Percentiles rank a stretch among this genome's conserved stretches.
Evolutionary conservation across 1,284 basidiomycete species (phyloP).

Genomic region (Trichosporon coremiiforme): DNA sequence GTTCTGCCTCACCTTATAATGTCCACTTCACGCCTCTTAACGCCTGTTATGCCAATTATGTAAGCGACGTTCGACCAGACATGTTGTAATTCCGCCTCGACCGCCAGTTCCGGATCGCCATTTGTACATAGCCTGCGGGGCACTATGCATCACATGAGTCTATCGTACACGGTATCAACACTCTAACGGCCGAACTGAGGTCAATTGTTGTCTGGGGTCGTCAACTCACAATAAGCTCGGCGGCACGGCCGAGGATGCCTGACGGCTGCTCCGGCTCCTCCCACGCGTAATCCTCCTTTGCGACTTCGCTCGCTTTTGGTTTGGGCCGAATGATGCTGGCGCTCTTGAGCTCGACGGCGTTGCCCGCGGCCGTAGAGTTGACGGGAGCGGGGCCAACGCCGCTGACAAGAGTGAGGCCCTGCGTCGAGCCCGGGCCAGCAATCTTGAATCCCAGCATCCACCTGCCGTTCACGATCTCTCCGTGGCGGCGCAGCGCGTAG

Average conservation of each 20-base stretch:
- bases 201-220: background rate
- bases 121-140: constrained; percentile 23
- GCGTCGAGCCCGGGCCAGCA: constrained; percentile 34
- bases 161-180: constrained; percentile 26
- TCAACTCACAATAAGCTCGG: constrained; percentile 34
- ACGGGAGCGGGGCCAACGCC: constrained; percentile 18
- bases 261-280: constrained; percentile 43
- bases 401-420: constrained; percentile 36
- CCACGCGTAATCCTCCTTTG: constrained; percentile 43
- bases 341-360: constrained; percentile 36
- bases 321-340: constrained; percentile 36
- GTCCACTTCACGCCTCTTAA: constrained; percentile 2
- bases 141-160: constrained; percentile 28
- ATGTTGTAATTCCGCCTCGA: constrained; percentile 1
- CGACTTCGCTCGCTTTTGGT: constrained; percentile 25
- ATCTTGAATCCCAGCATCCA: constrained; percentile 53
- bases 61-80: background rate
- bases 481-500: constrained; percentile 48
- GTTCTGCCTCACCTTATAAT: background rate
- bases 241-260: constrained; percentile 33
- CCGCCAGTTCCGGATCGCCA: background rate
- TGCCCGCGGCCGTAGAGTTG: constrained; percentile 31
- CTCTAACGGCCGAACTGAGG: constrained; percentile 33
- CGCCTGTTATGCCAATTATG: constrained; percentile 6
- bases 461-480: constrained; percentile 47